Evolutionary conservation across 2,329 filamentous ascomycete species (phyloP).

Genomic region (Ophiostoma australiae): DNA sequence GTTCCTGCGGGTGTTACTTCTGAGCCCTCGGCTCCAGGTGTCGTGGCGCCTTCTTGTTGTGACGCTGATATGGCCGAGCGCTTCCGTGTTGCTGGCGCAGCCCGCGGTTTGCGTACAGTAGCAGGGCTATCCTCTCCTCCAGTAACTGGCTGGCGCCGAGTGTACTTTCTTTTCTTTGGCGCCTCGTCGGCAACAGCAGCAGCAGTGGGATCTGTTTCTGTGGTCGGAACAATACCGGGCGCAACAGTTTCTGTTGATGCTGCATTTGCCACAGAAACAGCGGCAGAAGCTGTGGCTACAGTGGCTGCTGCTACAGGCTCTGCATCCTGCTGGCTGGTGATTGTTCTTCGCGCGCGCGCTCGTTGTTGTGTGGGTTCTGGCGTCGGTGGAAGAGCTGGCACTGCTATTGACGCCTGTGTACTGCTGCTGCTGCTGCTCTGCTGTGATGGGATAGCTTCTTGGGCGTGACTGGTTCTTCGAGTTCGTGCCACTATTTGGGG

Average conservation of each 20-base stretch:
- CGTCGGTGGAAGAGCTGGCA: conserved; percentile 14
- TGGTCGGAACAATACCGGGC: not conserved
- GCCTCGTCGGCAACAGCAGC: not conserved
- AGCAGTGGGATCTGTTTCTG: conserved; percentile 7
- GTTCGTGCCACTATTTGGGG: not conserved
- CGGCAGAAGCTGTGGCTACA: not conserved
- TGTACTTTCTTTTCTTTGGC: conserved; percentile 23
- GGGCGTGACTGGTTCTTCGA: conserved; percentile 4
- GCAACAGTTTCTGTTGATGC: not conserved
- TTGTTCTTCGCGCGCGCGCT: conserved; percentile 5
- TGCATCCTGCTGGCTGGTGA: not conserved
- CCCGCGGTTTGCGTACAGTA: not conserved
- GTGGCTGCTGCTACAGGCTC: not conserved
- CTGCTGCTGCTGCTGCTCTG: conserved; percentile 13
- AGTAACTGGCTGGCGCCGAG: conserved; percentile 17
- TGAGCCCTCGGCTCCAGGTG: not conserved
- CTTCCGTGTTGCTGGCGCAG: not conserved
- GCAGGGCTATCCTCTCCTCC: not conserved
- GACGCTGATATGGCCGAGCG: not conserved
- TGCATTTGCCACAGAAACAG: not conserved
- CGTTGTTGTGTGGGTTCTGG: conserved; percentile 1
- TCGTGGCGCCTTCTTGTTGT: not conserved
- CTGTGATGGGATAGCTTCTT: not conserved
- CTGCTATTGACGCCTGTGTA: not conserved
- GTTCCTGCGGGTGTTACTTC: not conserved